Evolutionary conservation across 2,329 filamentous ascomycete genomes (phyloP), one percentile per base, ranked within the genome.

Genomic region (Mycocentrospora acerina): DNA sequence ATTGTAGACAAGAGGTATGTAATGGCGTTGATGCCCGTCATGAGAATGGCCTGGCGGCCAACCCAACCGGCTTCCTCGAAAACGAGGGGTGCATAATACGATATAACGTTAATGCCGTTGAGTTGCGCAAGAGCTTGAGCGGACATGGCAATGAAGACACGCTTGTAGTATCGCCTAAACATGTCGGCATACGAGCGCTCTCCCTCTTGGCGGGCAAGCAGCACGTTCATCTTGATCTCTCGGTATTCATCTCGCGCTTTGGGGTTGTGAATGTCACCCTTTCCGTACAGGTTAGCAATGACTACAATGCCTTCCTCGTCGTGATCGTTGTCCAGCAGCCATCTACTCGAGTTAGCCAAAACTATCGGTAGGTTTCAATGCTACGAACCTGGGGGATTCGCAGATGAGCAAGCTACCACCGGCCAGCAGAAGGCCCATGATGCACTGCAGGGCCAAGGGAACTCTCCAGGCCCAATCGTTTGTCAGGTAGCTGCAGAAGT

Each of bases 81-180:
- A 12, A 97, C 91, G 39, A 94, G 82, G 0, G 93, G 93, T 1
- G 93, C 93, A 64, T 98, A 98, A 76, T 97, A 98, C 1, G 91
- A 97, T 49, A 98, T 98, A 64, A 98, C 93, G 70, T 98, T 98
- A 74, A 98, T 98, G 51, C 93, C 93, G 72, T 97, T 97, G 37
- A 98, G 81, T 70, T 98, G 93, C 18, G 93, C 93, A 51, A 98
- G 81, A 5, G 85, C 90, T 69, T 97, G 93, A 4, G 93, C 93
- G 24, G 91, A 97, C 93, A 97, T 97, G 70, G 93, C 93, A 65
- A 97, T 97, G 62, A 97, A 89, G 51, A 97, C 91, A 36, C 93
- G 88, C 59, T 86, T 93, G 63, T 79, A 81, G 74, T 97, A 97
- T 47, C 88, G 83, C 59, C 80, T 85, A 76, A 97, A 98, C 93